Conservation (phyloP, 495 filamentous ascomycete species). For the Margaritispora aquatica region DNA sequence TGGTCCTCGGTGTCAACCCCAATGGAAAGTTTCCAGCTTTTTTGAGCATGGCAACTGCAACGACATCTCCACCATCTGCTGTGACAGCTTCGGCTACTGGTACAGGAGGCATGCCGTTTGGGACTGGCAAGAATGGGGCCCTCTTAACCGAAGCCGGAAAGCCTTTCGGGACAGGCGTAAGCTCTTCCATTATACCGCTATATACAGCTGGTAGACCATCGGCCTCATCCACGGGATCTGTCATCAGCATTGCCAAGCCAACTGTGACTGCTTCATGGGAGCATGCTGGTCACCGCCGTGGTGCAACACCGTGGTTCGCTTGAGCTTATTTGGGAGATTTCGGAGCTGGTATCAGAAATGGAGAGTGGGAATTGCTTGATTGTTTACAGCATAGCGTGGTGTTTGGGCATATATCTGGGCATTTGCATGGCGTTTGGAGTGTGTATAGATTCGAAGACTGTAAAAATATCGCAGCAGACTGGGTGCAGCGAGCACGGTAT, state of each 20-base stretch:
- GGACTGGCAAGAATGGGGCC: neutral
- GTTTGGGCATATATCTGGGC: neutral
- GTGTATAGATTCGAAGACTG: neutral
- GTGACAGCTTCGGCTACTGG: neutral
- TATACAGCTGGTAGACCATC: neutral
- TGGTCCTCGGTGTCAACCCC: slow-evolving; percentile 30
- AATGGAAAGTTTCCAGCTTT: slow-evolving; percentile 24
- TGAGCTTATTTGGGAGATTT: neutral
- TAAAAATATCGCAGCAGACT: neutral
- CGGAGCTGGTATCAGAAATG: neutral
- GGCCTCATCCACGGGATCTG: neutral
- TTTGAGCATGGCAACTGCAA: slow-evolving; percentile 20
- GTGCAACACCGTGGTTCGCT: neutral
- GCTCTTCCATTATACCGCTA: neutral
- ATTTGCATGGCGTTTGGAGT: neutral
- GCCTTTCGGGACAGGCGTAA: neutral
- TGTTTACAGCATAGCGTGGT: neutral
- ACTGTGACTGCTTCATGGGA: neutral
- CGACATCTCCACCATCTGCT: neutral
- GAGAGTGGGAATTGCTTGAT: neutral
- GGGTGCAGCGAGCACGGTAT: neutral
- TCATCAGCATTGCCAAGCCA: neutral
- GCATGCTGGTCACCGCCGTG: neutral
- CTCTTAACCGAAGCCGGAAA: neutral
- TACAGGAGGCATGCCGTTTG: neutral